These are phyloP conservation scores for Exophiala sp. DNA, from an alignment of 2,329 filamentous ascomycete genomes.

Conservation along the genomic window DNA sequence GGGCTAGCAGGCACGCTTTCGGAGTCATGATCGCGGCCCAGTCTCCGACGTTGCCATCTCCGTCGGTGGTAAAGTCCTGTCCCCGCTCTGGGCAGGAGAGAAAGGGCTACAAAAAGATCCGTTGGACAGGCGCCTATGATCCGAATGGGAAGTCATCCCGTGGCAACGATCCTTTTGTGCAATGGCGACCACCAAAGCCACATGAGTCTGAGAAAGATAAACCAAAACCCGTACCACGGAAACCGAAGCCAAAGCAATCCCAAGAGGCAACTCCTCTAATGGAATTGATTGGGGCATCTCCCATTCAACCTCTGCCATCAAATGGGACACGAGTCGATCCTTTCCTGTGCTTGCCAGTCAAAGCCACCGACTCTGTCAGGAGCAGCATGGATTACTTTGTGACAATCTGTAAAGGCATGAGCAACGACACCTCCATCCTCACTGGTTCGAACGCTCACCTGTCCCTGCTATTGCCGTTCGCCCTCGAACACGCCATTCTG, in stretches of 20 bases:
- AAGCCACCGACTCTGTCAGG: constrained; percentile 18
- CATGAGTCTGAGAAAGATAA: background rate
- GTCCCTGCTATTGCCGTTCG: constrained; percentile 24
- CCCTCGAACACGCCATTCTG: constrained; percentile 20
- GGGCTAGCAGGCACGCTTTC: too few species aligned
- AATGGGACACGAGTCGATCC: constrained; percentile 23
- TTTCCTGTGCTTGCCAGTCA: constrained; percentile 21
- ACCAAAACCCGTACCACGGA: background rate
- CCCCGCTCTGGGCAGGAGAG: background rate
- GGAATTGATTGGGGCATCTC: constrained; percentile 2
- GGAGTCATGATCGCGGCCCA: too few species aligned
- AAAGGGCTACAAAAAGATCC: constrained; percentile 15
- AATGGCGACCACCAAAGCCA: constrained; percentile 12
- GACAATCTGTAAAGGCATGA: constrained; percentile 17
- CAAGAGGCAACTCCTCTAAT: background rate
- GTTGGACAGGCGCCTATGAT: constrained; percentile 18
- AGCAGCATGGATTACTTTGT: constrained; percentile 24
- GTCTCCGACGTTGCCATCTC: too few species aligned
- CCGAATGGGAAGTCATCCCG: constrained; percentile 6
- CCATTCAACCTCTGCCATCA: constrained; percentile 18
- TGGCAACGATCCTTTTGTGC: constrained; percentile 12
- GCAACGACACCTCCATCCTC: background rate
- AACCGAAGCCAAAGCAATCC: background rate
- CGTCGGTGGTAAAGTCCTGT: background rate
- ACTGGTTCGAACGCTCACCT: constrained; percentile 22